phyloP scores from a whole-genome alignment of 1,139 yeast genomes.

The Arxiozyma telluris region DNA sequence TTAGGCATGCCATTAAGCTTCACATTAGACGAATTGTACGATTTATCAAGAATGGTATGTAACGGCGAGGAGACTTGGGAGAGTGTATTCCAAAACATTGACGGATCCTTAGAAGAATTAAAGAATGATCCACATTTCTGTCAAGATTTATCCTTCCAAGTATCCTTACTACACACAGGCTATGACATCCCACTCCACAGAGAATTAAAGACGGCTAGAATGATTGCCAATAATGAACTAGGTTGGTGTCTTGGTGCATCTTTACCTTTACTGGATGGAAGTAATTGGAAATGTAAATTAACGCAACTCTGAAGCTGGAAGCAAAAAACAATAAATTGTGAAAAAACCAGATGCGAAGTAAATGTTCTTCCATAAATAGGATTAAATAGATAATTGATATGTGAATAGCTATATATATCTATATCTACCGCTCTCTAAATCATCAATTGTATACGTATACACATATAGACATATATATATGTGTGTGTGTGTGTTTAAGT shows the following conservation, averaged over 20 bases:
- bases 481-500: background rate
- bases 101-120: conserved; percentile 58
- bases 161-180: conserved; percentile 84
- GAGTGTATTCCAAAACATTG: conserved; percentile 47
- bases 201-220: conserved; percentile 86
- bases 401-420: too few species aligned
- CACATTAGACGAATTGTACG: conserved; percentile 73
- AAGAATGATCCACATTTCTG: conserved; percentile 88
- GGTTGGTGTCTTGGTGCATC: conserved; percentile 99
- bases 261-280: conserved; percentile 66
- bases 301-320: conserved; percentile 13
- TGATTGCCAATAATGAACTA: conserved; percentile 76
- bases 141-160: conserved; percentile 80
- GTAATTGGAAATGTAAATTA: conserved; percentile 66
- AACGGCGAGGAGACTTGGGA: conserved; percentile 71
- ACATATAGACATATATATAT: too few species aligned
- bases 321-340: background rate
- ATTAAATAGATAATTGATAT: too few species aligned
- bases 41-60: conserved; percentile 77
- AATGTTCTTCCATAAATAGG: background rate
- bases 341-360: background rate
- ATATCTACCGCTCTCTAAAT: background rate
- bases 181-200: conserved; percentile 87
- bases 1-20: conserved; percentile 90
- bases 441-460: too few species aligned